These are phyloP conservation scores for Sporobolomyces pararoseus DNA, from an alignment of 768 basidiomycete species.

Conservation along the genomic window DNA sequence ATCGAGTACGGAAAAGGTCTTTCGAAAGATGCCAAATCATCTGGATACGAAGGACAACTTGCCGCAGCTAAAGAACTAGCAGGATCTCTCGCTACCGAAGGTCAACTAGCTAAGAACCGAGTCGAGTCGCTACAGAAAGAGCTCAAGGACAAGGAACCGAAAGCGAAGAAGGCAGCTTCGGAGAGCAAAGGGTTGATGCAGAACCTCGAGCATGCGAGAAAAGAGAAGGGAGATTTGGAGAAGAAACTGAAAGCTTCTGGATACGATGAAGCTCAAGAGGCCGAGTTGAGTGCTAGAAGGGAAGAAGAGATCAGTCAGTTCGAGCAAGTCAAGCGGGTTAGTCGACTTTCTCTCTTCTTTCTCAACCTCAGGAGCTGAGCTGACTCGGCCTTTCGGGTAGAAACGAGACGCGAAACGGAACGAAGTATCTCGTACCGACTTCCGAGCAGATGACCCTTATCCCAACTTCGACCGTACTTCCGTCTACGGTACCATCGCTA, in stretches of 20 bases:
- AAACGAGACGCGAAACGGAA: slow-evolving; percentile 56
- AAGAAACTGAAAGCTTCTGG: slow-evolving; percentile 60
- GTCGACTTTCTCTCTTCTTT: slow-evolving; percentile 20
- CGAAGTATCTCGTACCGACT: slow-evolving; percentile 57
- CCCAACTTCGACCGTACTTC: slow-evolving; percentile 75
- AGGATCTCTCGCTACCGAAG: slow-evolving; percentile 74
- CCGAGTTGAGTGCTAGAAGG: slow-evolving; percentile 54
- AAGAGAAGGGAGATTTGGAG: slow-evolving; percentile 60
- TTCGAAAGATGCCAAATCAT: slow-evolving; percentile 60
- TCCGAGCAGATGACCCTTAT: slow-evolving; percentile 72
- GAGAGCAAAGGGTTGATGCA: slow-evolving; percentile 74
- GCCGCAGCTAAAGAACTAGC: slow-evolving; percentile 73
- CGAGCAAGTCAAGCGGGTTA: slow-evolving; percentile 63
- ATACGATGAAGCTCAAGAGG: slow-evolving; percentile 75
- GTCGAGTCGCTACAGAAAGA: slow-evolving; percentile 75
- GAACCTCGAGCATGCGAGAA: slow-evolving; percentile 57
- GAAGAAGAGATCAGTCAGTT: slow-evolving; percentile 57
- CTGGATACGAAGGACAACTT: slow-evolving; percentile 95
- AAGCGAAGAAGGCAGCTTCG: slow-evolving; percentile 76
- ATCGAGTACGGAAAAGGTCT: slow-evolving; percentile 87
- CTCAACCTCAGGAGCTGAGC: not conserved
- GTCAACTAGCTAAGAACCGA: slow-evolving; percentile 73
- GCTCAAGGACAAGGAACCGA: slow-evolving; percentile 66
- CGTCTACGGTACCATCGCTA: slow-evolving; percentile 88
- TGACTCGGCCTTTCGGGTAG: slow-evolving; percentile 49